Evolutionary conservation across 495 filamentous ascomycete genomes (phyloP).

Genomic region (Aspergillus carlsbadensis): DNA sequence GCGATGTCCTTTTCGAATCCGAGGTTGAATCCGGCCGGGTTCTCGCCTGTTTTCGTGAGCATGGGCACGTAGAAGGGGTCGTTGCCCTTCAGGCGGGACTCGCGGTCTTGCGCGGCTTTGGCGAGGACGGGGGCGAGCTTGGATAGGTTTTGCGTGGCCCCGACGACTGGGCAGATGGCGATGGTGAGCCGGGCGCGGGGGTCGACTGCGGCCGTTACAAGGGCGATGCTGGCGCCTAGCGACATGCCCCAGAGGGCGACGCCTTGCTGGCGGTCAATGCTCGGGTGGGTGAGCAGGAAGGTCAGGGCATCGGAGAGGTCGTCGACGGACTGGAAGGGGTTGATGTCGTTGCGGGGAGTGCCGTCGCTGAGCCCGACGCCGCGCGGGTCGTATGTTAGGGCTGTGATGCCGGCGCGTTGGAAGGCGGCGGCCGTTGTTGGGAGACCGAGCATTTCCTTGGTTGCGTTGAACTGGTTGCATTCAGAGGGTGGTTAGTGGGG

Average conservation of each 20-base stretch:
- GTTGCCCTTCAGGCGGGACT: slow-evolving; percentile 21
- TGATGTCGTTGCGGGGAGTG: slow-evolving; percentile 38
- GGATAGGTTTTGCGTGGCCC: slow-evolving; percentile 24
- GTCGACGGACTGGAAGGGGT: slow-evolving; percentile 32
- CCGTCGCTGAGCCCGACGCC: slow-evolving; percentile 40
- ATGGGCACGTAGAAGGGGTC: slow-evolving; percentile 18
- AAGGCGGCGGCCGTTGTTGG: slow-evolving; percentile 36
- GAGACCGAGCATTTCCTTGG: slow-evolving; percentile 41
- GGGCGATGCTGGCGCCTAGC: slow-evolving; percentile 22
- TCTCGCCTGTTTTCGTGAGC: slow-evolving; percentile 36
- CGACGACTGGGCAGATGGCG: too few species aligned
- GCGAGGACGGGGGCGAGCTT: background rate
- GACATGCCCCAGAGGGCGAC: slow-evolving; percentile 46
- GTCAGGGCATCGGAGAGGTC: slow-evolving; percentile 41
- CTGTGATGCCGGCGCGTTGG: slow-evolving; percentile 35
- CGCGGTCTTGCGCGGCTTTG: slow-evolving; percentile 16
- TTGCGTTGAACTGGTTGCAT: slow-evolving; percentile 39
- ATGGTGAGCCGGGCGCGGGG: too few species aligned
- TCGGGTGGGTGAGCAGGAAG: slow-evolving; percentile 24
- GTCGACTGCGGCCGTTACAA: slow-evolving; percentile 30
- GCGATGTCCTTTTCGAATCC: background rate
- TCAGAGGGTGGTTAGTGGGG: background rate
- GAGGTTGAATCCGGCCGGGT: slow-evolving; percentile 27
- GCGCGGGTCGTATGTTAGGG: slow-evolving; percentile 42
- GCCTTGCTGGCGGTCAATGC: slow-evolving; percentile 23